phyloP scores from a whole-genome alignment of 1,284 basidiomycete species.

The Nidula niveotomentosa region DNA sequence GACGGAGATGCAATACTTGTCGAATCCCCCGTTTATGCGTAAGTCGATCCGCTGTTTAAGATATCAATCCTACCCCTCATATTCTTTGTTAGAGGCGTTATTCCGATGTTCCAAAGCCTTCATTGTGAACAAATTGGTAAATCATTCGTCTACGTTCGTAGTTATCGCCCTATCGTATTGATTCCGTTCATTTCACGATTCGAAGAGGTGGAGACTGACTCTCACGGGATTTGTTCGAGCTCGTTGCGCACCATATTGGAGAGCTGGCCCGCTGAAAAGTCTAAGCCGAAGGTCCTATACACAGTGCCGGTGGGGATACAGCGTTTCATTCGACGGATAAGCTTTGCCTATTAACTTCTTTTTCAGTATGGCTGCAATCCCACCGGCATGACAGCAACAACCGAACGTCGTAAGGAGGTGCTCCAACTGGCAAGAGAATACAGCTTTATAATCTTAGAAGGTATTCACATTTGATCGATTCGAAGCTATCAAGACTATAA shows the following conservation, averaged over 20 bases:
- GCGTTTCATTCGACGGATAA: neutral
- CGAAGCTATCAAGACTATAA: neutral
- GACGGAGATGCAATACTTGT: conserved; percentile 83
- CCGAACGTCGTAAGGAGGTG: conserved; percentile 77
- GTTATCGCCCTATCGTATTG: neutral
- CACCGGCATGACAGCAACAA: conserved; percentile 75
- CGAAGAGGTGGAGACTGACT: conserved; percentile 77
- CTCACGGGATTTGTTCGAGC: conserved; percentile 68
- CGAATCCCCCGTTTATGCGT: conserved; percentile 89
- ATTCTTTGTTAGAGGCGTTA: conserved; percentile 47
- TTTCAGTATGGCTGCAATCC: conserved; percentile 81
- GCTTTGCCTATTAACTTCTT: neutral
- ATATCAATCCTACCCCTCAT: conserved; percentile 10
- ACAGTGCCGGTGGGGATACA: conserved; percentile 66
- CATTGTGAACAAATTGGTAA: conserved; percentile 66
- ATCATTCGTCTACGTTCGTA: conserved; percentile 11
- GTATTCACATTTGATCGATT: conserved; percentile 21
- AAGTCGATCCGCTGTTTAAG: conserved; percentile 20
- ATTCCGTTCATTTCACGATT: neutral
- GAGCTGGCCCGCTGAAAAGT: conserved; percentile 73
- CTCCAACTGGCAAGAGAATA: conserved; percentile 75
- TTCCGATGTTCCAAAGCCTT: conserved; percentile 59
- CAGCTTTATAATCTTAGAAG: conserved; percentile 86
- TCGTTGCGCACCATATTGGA: conserved; percentile 70
- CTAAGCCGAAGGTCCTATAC: conserved; percentile 83